Evolutionary conservation across 2,329 filamentous ascomycete genomes (phyloP).

Genomic region (Tolypocladium album): DNA sequence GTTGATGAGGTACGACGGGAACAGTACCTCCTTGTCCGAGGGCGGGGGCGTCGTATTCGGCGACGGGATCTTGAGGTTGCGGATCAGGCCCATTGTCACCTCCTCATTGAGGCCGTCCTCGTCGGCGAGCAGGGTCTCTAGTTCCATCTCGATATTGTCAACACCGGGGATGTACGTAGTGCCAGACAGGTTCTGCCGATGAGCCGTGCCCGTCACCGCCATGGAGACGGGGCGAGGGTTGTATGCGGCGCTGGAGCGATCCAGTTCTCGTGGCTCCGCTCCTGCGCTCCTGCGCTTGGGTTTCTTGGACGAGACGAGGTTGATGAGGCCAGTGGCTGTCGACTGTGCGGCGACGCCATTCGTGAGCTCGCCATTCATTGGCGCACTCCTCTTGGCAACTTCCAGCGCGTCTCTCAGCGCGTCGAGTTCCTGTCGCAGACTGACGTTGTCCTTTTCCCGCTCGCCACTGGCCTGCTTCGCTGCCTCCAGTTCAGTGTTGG

Average conservation of each 20-base stretch:
- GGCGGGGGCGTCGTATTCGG: constrained; percentile 80
- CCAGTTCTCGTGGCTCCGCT: constrained; percentile 71
- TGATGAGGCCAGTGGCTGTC: constrained; percentile 72
- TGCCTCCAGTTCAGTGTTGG: constrained; percentile 71
- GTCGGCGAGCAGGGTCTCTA: constrained; percentile 86
- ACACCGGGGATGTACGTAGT: constrained; percentile 69
- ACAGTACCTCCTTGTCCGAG: constrained; percentile 96
- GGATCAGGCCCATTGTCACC: constrained; percentile 90
- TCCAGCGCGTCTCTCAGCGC: constrained; percentile 91
- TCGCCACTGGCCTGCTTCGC: constrained; percentile 64
- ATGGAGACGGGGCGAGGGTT: constrained; percentile 94
- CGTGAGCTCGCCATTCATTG: constrained; percentile 53
- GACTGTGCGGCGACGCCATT: constrained; percentile 34
- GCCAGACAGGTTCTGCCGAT: constrained; percentile 62
- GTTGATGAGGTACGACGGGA: constrained; percentile 98
- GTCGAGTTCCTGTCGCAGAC: constrained; percentile 75
- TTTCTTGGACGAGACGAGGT: constrained; percentile 93
- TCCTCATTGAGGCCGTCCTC: constrained; percentile 96
- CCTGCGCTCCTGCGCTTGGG: constrained; percentile 90
- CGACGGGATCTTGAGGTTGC: constrained; percentile 90
- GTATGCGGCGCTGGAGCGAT: constrained; percentile 86
- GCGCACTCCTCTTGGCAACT: constrained; percentile 66
- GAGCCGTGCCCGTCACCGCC: constrained; percentile 62
- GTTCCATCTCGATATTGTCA: constrained; percentile 89
- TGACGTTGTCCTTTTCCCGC: constrained; percentile 76